These are phyloP conservation scores for Acanthamoeba sp. DNA, from an alignment of 208 protist genomes.

Conservation along the genomic window DNA sequence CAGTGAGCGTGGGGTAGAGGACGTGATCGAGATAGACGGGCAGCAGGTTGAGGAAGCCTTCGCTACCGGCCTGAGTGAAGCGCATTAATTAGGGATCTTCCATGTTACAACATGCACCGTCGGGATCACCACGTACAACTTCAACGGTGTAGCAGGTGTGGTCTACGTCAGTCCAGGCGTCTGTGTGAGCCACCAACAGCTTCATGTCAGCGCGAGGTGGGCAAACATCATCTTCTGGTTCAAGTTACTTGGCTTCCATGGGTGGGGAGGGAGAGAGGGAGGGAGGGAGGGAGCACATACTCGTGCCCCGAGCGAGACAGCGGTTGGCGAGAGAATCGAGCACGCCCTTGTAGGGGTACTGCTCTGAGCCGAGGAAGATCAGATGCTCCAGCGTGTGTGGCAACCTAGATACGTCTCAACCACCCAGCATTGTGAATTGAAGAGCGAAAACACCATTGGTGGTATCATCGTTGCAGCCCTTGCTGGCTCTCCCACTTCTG, in stretches of 20 bases:
- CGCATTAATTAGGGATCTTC: neutral
- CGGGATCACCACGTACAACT: constrained; percentile 59
- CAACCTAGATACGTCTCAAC: no score
- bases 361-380: constrained; percentile 85
- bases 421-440: no score
- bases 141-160: constrained; percentile 89
- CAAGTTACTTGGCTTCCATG: no score
- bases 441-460: no score
- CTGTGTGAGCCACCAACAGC: neutral
- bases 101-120: no score
- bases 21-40: constrained; percentile 93
- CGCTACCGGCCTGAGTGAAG: constrained; percentile 70
- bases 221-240: no score
- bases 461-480: no score
- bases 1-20: constrained; percentile 90
- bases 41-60: constrained; percentile 89
- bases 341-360: constrained; percentile 89
- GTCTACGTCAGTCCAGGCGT: constrained; percentile 90
- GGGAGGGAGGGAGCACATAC: constrained; percentile 21
- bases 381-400: constrained; percentile 87
- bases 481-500: no score
- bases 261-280: no score
- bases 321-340: constrained; percentile 90
- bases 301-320: constrained; percentile 85
- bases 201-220: no score